Conservation (phyloP, 2,329 filamentous ascomycete genomes). For the Dryadomyces quercivorus region DNA sequence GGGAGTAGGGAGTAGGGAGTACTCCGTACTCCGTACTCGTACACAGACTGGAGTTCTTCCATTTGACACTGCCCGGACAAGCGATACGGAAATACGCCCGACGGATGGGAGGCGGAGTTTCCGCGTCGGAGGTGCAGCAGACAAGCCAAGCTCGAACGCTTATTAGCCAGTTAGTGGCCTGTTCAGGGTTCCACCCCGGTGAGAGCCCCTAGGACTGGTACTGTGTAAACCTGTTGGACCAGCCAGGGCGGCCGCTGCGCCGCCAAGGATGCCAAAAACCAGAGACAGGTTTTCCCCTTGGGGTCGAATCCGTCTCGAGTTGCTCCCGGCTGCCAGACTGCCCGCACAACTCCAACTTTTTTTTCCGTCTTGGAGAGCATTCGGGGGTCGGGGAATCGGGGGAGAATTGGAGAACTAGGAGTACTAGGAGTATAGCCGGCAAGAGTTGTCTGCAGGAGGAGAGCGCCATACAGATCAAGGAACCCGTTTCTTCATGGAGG, state of each 20-base stretch:
- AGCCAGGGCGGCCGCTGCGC: too few species aligned
- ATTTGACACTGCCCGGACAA: not conserved
- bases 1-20: too few species aligned
- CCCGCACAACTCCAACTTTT: not conserved
- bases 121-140: not conserved
- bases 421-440: too few species aligned
- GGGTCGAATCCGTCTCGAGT: not conserved
- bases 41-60: too few species aligned
- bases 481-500: not conserved
- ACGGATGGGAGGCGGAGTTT: not conserved
- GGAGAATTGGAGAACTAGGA: not conserved
- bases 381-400: not conserved
- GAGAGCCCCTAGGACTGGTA: too few species aligned
- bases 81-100: not conserved
- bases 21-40: too few species aligned
- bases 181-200: not conserved
- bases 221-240: too few species aligned
- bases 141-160: not conserved
- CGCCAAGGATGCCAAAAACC: too few species aligned
- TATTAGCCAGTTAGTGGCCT: not conserved
- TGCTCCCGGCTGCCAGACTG: not conserved
- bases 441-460: too few species aligned
- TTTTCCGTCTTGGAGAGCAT: not conserved
- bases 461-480: not conserved
- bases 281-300: not conserved